Evolutionary conservation across 768 basidiomycete genomes (phyloP).

Genomic region (Rossbeevera mucosa): DNA sequence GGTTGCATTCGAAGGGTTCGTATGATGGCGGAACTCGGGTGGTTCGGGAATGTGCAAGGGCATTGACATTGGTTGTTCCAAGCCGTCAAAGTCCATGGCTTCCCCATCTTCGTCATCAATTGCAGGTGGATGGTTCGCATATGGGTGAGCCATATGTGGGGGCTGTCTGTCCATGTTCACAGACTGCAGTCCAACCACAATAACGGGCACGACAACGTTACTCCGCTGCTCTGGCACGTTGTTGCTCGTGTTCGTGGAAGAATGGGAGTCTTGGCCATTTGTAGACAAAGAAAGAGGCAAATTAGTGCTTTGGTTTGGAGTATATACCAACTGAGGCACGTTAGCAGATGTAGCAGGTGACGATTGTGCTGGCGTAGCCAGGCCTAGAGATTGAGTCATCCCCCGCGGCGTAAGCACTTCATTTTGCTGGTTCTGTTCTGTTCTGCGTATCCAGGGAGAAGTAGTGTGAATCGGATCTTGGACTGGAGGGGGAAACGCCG

Average conservation of each 20-base stretch:
- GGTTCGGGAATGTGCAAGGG: constrained; percentile 28
- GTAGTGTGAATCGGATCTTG: constrained; percentile 21
- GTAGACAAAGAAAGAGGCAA: constrained; percentile 1
- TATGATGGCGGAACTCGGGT: constrained; percentile 16
- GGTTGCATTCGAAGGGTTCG: constrained; percentile 9
- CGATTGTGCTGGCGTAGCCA: constrained; percentile 5
- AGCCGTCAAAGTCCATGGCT: constrained; percentile 22
- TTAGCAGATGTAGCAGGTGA: constrained; percentile 12
- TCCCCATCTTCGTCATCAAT: constrained; percentile 26
- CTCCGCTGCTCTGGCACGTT: constrained; percentile 24
- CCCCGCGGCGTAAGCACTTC: constrained; percentile 14
- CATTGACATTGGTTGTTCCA: constrained; percentile 22
- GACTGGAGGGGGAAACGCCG: constrained; percentile 14
- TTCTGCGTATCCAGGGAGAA: constrained; percentile 13
- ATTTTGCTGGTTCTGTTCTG: constrained; percentile 20
- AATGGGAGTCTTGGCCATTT: constrained; percentile 14
- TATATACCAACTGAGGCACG: constrained; percentile 15
- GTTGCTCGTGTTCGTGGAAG: constrained; percentile 11
- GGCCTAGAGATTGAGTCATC: constrained; percentile 10
- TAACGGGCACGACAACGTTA: constrained; percentile 70
- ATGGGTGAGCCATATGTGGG: constrained; percentile 18
- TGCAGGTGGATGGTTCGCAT: constrained; percentile 9
- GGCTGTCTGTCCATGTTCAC: constrained; percentile 47
- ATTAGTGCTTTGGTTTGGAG: constrained; percentile 8
- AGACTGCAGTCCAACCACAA: constrained; percentile 78